Percentiles rank a stretch among this genome's conserved stretches.
Evolutionary conservation across 2,329 filamentous ascomycete genomes (phyloP).

Genomic region (Cercospora brassicicola): DNA sequence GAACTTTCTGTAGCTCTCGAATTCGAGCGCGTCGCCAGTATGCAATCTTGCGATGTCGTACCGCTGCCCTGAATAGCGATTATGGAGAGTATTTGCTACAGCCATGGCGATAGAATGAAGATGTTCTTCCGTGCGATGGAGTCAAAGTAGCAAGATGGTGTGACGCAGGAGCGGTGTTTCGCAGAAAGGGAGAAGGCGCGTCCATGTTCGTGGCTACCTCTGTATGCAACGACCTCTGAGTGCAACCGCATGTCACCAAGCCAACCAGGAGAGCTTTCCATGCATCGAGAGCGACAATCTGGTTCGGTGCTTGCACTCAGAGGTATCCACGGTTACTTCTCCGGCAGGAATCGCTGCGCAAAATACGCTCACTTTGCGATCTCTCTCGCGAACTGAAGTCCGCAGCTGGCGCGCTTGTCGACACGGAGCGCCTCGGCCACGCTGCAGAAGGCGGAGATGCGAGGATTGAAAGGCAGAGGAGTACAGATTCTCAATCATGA

Average conservation of each 20-base stretch:
- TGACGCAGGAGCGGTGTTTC: too few species aligned
- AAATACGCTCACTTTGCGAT: neutral
- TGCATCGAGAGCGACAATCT: neutral
- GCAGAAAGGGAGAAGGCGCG: too few species aligned
- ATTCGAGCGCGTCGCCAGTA: neutral
- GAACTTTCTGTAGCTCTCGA: neutral
- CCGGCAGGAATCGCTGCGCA: neutral
- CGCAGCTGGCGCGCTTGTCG: too few species aligned
- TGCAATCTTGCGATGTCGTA: neutral
- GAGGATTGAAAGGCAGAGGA: too few species aligned
- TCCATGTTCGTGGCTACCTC: neutral
- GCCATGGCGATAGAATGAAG: too few species aligned
- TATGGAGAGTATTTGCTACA: neutral
- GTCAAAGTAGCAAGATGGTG: too few species aligned
- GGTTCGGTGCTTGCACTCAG: neutral
- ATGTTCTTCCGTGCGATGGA: too few species aligned
- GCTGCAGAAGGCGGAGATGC: too few species aligned
- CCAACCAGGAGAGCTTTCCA: neutral
- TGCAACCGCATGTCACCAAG: neutral
- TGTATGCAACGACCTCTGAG: neutral
- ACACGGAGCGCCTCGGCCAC: too few species aligned
- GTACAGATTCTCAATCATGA: too few species aligned
- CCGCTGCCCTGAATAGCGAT: neutral
- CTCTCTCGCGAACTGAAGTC: neutral
- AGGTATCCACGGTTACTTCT: neutral